Base-by-base conservation (phyloP, 805 yeast genomes). In the Starmera pachycereana region DNA sequence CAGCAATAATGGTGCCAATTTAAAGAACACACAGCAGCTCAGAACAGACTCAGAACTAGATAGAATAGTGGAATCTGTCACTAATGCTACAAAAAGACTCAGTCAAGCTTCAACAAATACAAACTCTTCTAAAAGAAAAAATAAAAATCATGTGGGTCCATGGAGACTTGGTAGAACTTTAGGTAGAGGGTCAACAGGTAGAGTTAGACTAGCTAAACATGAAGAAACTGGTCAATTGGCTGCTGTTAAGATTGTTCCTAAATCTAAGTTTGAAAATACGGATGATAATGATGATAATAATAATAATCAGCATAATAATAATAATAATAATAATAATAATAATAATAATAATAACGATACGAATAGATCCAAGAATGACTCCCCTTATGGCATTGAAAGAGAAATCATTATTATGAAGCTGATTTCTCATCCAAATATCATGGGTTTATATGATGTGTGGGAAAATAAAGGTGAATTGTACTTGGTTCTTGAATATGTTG, bases 171-270 rank as follows among this genome's bases (percentile, higher is more conserved):
- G 97, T 27, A 74, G 90, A 49, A 92, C 98, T 2, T 66, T 92
- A 38, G 98, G 98, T 19, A 72, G 94, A 43, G 98, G 98, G n/a
- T 83, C 95, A 12, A 86, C 96, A 1, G 97, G 98, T 19, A 74
- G 97, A 45, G 98, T 92, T 13, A 69, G 96, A 44, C 69, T 92
- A 41, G 97, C 98, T 12, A 81, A 87, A 50, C 94, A 92, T 58
- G 72, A 78, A 34, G 72, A 74, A 40, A 81, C 92, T 1, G 92
- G 92, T 37, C 81, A 87, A 61, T 73, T 87, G 42, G 97, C 98
- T 4, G 98, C 98, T 1, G 95, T 92, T 38, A 92, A 92, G 61
- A 88, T 92, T 46, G 95, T 92, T 11, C 95, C 97, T 28, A 92
- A 92, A 54, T 71, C 89, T 28, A 70, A 78, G 44, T 74, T 84